These are phyloP conservation scores for Phytophthora meadii DNA, from an alignment of 352 stramenopile species.

Conservation along the genomic window DNA sequence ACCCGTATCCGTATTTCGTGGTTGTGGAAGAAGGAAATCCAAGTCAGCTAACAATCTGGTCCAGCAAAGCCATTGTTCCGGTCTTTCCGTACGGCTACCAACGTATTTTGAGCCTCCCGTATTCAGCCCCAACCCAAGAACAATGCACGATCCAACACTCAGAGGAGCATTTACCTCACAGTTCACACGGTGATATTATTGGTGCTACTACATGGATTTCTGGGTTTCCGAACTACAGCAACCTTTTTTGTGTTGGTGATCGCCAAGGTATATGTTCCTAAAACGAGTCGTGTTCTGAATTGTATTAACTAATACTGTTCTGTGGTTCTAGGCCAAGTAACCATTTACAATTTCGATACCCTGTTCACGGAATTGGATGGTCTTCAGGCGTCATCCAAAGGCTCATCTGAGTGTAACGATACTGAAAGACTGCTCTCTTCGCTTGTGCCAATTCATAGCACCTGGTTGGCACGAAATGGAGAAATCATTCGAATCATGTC, in stretches of 20 bases:
- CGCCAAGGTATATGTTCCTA: constrained; percentile 31
- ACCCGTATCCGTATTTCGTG: constrained; percentile 52
- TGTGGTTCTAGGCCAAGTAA: constrained; percentile 35
- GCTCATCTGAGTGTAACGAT: background rate
- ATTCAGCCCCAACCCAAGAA: background rate
- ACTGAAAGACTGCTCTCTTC: constrained; percentile 2
- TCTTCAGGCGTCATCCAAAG: background rate
- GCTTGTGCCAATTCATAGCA: constrained; percentile 24
- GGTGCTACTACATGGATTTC: constrained; percentile 37
- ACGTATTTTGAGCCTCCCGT: constrained; percentile 20
- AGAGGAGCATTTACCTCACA: too few species aligned
- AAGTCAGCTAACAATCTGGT: constrained; percentile 50
- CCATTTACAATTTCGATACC: constrained; percentile 36
- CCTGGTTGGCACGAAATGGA: constrained; percentile 35
- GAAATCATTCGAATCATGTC: constrained; percentile 7
- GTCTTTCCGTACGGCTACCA: constrained; percentile 27
- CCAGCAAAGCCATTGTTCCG: constrained; percentile 36
- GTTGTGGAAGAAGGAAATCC: constrained; percentile 39
- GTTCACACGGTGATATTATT: constrained; percentile 3
- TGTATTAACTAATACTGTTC: background rate
- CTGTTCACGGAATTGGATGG: constrained; percentile 10
- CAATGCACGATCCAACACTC: too few species aligned
- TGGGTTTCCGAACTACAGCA: constrained; percentile 22
- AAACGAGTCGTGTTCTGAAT: background rate
- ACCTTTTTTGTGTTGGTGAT: constrained; percentile 49